phyloP scores from a whole-genome alignment of 1,284 basidiomycete species.

The Exobasidium rhododendri region DNA sequence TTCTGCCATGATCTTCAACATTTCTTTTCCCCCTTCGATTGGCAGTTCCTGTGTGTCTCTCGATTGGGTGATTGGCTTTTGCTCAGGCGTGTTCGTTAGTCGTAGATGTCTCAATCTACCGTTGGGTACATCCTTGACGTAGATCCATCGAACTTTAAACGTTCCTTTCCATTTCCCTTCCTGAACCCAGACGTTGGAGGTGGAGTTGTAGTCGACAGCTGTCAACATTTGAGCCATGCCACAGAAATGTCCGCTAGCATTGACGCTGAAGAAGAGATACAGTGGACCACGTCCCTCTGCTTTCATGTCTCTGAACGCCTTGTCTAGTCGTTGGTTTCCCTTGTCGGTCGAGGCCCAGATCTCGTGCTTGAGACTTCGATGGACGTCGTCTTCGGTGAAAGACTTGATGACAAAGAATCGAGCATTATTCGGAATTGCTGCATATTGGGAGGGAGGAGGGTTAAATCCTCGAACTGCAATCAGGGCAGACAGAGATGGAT shows the following conservation, averaged over 20 bases:
- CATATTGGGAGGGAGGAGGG: conserved; percentile 25
- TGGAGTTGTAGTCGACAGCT: conserved; percentile 46
- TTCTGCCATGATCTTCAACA: conserved; percentile 43
- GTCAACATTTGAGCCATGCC: conserved; percentile 53
- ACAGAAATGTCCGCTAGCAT: conserved; percentile 52
- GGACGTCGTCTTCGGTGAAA: conserved; percentile 52
- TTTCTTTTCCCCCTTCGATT: conserved; percentile 32
- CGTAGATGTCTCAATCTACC: conserved; percentile 44
- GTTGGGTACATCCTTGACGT: conserved; percentile 53
- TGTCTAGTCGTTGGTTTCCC: conserved; percentile 50
- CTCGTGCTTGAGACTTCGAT: conserved; percentile 48
- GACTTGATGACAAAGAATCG: conserved; percentile 54
- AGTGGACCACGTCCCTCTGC: conserved; percentile 31
- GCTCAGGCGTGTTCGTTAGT: conserved; percentile 42
- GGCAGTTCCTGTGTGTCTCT: conserved; percentile 53
- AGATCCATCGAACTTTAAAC: conserved; percentile 52
- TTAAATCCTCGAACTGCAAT: conserved; percentile 33
- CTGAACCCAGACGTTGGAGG: conserved; percentile 50
- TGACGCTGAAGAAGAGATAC: conserved; percentile 53
- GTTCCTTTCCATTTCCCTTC: conserved; percentile 53
- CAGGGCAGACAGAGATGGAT: conserved; percentile 9
- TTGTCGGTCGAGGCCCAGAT: conserved; percentile 55
- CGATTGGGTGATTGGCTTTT: conserved; percentile 51
- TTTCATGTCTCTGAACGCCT: conserved; percentile 30
- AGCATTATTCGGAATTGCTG: conserved; percentile 27